Base-by-base conservation (phyloP, 306 rosid species). In the Lathyrus aphaca region DNA sequence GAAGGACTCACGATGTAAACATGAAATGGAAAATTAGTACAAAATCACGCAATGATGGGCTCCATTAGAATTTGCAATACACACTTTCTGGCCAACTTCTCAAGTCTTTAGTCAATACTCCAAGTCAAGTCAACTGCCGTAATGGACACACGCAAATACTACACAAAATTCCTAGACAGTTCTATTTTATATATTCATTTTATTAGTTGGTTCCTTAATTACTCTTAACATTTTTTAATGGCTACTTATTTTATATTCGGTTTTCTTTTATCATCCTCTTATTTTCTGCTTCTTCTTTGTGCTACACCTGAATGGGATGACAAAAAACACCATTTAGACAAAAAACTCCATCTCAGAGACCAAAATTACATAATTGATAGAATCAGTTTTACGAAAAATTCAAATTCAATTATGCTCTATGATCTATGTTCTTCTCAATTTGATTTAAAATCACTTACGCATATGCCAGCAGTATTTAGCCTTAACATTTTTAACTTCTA, bases 51-150 rank as follows among this genome's bases (percentile, higher is more conserved):
- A 46, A 46, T 46, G n/a, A n/a, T n/a, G n/a, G n/a, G n/a, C n/a
- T n/a, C n/a, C n/a, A n/a, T n/a, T n/a, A n/a, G n/a, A n/a, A n/a
- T n/a, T n/a, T n/a, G n/a, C n/a, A n/a, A n/a, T n/a, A 46, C 54
- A 42, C 29, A 39, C 17, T 42, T 69, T 40, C 74, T 10, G 3
- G 64, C 74, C 53, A 48, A 15, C 25, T 40, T 64, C 59, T 45
- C 12, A 32, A 72, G 69, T 49, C 68, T 57, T 5, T 40, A 67
- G 78, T 78, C 82, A 78, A 78, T 29, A 4, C 6, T 29, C 32
- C 32, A 29, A 29, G 32, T 29, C 32, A 50, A 67, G 75, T 78
- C 82, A 78, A 78, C 69, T 49, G 37, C 16, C 77, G 77, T 78
- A 70, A 15, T 10, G 8, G 2, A 59, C 65, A 72, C 81, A 5